Percentiles rank a stretch among this genome's conserved stretches.
Evolutionary conservation across 768 basidiomycete genomes (phyloP).

Genomic region (Mycena chlorophos): DNA sequence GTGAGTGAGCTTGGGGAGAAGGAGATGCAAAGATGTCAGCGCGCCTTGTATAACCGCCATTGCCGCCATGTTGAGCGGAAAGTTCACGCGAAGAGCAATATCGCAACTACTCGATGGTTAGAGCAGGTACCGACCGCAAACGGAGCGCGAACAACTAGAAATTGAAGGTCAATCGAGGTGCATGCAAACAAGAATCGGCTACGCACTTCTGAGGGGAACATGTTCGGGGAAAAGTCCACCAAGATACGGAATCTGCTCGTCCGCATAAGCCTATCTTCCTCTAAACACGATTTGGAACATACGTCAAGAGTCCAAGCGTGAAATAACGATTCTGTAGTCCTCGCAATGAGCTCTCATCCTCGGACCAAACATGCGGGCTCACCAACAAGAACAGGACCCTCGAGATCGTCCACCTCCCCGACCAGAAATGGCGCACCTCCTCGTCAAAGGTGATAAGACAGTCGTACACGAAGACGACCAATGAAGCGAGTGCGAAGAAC

Average conservation of each 20-base stretch:
- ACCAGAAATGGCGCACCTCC: slow-evolving; percentile 21
- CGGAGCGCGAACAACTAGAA: slow-evolving; percentile 10
- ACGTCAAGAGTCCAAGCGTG: slow-evolving; percentile 13
- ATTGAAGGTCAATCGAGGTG: neutral
- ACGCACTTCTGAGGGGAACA: slow-evolving; percentile 19
- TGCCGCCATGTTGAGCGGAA: slow-evolving; percentile 16
- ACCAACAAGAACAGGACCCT: slow-evolving; percentile 18
- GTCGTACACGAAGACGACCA: slow-evolving; percentile 17
- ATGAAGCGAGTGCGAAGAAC: slow-evolving; percentile 23
- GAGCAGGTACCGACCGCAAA: neutral
- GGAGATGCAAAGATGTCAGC: neutral
- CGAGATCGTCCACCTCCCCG: slow-evolving; percentile 16
- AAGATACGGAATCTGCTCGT: slow-evolving; percentile 14
- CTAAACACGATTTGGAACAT: neutral
- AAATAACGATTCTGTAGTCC: slow-evolving; percentile 19
- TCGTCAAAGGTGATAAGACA: slow-evolving; percentile 15
- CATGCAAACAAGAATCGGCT: neutral
- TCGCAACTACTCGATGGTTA: slow-evolving; percentile 10
- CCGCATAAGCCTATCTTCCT: neutral
- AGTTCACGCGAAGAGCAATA: slow-evolving; percentile 19
- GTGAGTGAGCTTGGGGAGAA: neutral
- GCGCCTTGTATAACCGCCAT: slow-evolving; percentile 20
- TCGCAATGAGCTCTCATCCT: neutral
- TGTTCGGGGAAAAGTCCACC: slow-evolving; percentile 16
- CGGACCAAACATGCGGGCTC: neutral